Conservation (phyloP, 1,284 basidiomycete genomes). For the Ceratobasidium sp. region DNA sequence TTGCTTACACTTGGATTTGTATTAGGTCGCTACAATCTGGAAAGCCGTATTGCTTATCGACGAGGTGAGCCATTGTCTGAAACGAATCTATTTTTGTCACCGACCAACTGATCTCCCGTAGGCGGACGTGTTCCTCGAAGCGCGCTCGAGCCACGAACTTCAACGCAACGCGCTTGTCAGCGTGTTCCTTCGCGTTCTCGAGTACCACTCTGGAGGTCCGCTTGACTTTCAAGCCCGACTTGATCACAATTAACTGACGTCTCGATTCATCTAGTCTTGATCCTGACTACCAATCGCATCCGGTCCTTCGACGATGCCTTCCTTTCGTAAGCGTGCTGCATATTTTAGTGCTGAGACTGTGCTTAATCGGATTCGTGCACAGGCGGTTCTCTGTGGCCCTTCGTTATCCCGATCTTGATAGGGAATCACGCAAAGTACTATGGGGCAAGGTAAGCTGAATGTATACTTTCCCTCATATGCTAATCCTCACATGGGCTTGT, state of each 20-base stretch:
- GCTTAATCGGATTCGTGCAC: background rate
- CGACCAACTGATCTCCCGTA: background rate
- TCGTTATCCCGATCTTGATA: slow-evolving; percentile 39
- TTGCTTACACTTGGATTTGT: slow-evolving; percentile 29
- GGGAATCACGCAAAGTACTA: slow-evolving; percentile 36
- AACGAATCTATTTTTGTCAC: background rate
- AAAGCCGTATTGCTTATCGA: slow-evolving; percentile 42
- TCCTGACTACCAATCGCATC: slow-evolving; percentile 49
- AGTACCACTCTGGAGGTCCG: slow-evolving; percentile 45
- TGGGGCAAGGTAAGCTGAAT: slow-evolving; percentile 25
- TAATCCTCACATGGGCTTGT: background rate
- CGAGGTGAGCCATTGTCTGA: slow-evolving; percentile 19
- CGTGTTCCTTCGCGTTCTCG: slow-evolving; percentile 46
- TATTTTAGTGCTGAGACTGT: background rate
- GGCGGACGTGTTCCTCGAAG: slow-evolving; percentile 44
- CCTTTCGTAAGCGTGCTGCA: slow-evolving; percentile 38
- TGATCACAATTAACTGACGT: slow-evolving; percentile 15
- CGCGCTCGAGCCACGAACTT: slow-evolving; percentile 41
- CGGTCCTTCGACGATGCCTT: slow-evolving; percentile 48
- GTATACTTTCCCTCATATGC: background rate
- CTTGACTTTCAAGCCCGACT: background rate
- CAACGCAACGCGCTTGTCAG: slow-evolving; percentile 49
- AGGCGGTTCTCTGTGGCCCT: slow-evolving; percentile 41
- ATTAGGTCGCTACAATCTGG: slow-evolving; percentile 44
- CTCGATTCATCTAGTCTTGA: slow-evolving; percentile 40